These are phyloP conservation scores for Neurospora crassa DNA, from an alignment of 2,329 filamentous ascomycete species.

Conservation along the genomic window DNA sequence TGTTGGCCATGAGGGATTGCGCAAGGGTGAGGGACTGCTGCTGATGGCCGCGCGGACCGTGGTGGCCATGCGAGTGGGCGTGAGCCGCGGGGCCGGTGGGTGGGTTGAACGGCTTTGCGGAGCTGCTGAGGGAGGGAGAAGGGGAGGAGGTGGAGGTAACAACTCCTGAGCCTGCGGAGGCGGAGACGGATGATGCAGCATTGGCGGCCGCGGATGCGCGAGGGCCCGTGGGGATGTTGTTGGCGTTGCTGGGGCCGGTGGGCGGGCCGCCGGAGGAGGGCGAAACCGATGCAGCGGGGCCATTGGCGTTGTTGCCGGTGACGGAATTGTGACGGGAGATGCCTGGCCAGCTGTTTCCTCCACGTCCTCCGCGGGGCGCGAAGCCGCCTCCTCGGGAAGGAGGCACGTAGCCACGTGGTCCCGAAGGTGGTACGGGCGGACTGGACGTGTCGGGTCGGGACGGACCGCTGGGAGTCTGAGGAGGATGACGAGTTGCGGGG, in stretches of 20 bases:
- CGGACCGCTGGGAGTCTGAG: conserved; percentile 24
- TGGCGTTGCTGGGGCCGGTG: conserved; percentile 27
- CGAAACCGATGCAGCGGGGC: conserved; percentile 11
- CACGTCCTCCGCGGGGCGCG: conserved; percentile 30
- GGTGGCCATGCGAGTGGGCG: conserved; percentile 21
- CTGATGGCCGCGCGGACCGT: conserved; percentile 23
- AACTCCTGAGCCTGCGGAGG: conserved; percentile 1
- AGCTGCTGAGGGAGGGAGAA: conserved; percentile 14
- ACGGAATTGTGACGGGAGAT: conserved; percentile 17
- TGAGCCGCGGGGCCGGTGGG: conserved; percentile 42
- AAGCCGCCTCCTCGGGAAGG: conserved; percentile 34
- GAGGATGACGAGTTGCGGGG: conserved; percentile 23
- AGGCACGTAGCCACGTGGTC: conserved; percentile 44
- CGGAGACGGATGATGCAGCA: conserved; percentile 19
- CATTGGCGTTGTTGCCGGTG: conserved; percentile 11
- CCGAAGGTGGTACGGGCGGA: conserved; percentile 41
- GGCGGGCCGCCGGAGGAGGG: conserved; percentile 21
- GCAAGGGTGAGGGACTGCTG: conserved; percentile 29
- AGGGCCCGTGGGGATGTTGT: conserved; percentile 39
- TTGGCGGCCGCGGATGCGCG: conserved; percentile 27
- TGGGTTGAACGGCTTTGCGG: conserved; percentile 42
- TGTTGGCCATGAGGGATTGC: conserved; percentile 40
- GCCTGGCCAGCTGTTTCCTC: conserved; percentile 32
- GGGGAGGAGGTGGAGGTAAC: background rate
- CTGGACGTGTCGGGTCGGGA: conserved; percentile 31